A percentile compares a stretch with the other conserved stretches of the same genome.
Conservation (phyloP, 768 basidiomycete genomes). For the Lactifluus piperatus region DNA sequence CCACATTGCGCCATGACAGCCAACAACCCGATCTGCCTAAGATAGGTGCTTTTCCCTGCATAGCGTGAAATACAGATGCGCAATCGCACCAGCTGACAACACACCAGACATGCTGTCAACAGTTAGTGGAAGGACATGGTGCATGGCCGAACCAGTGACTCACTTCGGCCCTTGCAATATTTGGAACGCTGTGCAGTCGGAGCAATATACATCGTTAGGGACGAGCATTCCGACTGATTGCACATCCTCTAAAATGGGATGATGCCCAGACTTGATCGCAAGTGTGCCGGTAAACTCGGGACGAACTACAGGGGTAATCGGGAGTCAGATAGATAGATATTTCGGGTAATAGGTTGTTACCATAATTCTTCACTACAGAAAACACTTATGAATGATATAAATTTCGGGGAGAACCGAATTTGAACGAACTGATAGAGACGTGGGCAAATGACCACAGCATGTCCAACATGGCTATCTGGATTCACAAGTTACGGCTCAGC, state of each 20-base stretch:
- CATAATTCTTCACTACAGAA: conserved; percentile 41
- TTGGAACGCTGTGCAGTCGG: conserved; percentile 78
- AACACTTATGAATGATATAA: neutral
- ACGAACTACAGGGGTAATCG: conserved; percentile 45
- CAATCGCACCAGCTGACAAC: neutral
- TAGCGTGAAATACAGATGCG: neutral
- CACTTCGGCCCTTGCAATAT: conserved; percentile 89
- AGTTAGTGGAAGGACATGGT: conserved; percentile 2
- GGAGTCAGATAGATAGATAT: neutral
- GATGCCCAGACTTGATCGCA: conserved; percentile 82
- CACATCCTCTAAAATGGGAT: conserved; percentile 76
- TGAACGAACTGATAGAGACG: conserved; percentile 59
- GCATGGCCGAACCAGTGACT: conserved; percentile 21
- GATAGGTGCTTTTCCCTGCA: conserved; percentile 85
- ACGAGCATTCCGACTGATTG: conserved; percentile 63
- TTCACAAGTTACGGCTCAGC: neutral
- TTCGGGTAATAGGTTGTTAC: conserved; percentile 23
- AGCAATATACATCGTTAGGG: conserved; percentile 87
- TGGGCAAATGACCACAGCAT: conserved; percentile 88
- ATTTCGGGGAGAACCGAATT: neutral
- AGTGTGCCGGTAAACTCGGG: conserved; percentile 88
- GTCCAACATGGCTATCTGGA: conserved; percentile 77
- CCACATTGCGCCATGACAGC: conserved; percentile 84
- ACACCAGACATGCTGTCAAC: conserved; percentile 50
- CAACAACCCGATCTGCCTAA: conserved; percentile 80